Evolutionary conservation across 2,329 filamentous ascomycete species (phyloP).

Genomic region (Elsinoe arachidis): DNA sequence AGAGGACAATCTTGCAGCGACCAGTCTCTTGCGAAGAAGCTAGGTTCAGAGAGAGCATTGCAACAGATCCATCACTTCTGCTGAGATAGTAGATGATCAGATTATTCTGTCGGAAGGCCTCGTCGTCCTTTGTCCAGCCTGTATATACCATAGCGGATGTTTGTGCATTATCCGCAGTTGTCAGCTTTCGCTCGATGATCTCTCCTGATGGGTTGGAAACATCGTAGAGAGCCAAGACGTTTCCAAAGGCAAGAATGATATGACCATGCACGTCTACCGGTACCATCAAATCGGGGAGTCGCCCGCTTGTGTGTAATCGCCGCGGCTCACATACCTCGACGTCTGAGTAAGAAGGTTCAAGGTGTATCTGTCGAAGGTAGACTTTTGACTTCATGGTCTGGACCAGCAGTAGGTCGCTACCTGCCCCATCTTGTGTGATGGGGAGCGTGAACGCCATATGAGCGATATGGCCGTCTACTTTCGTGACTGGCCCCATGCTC

Average conservation of each 20-base stretch:
- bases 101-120: background rate
- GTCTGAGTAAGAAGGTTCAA: background rate
- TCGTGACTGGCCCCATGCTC: constrained; percentile 20
- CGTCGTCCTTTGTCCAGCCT: background rate
- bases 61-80: background rate
- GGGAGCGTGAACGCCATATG: constrained; percentile 62
- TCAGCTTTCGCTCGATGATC: background rate
- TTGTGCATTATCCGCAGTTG: background rate
- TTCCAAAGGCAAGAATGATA: constrained; percentile 15
- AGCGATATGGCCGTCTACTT: constrained; percentile 64
- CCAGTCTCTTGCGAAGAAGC: background rate
- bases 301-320: constrained; percentile 6
- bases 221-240: constrained; percentile 3
- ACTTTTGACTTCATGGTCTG: background rate
- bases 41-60: background rate
- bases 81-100: background rate
- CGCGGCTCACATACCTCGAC: background rate
- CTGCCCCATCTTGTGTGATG: background rate
- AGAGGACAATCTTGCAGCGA: background rate
- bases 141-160: background rate
- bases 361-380: background rate
- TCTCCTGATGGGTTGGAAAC: background rate
- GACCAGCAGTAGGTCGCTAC: background rate
- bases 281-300: constrained; percentile 16
- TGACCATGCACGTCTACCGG: constrained; percentile 14